Evolutionary conservation across 1,139 yeast genomes (phyloP), one percentile per base, ranked within the genome.

Genomic region (Taphrina sp.): DNA sequence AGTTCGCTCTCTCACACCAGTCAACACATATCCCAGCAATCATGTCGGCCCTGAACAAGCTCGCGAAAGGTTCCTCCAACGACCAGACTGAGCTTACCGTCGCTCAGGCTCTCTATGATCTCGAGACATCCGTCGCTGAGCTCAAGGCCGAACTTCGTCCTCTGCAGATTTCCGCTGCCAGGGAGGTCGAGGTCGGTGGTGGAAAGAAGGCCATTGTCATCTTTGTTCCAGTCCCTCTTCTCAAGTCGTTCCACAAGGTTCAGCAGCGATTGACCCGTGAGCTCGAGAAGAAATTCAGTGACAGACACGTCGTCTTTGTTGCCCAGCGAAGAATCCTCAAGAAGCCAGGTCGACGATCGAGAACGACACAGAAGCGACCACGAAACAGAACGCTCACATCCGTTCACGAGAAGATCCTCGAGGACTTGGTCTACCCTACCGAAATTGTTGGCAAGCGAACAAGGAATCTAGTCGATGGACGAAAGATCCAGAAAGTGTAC

Each of bases 301-400:
- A 92, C 83, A 88, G 96, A 78, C 97, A 92, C 77, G 96, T 92
- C 77, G 94, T 92, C 70, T 89, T 92, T 87, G 83, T 92, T 74
- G 98, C 97, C 74, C 97, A 92, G 82, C 89, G 98, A 83, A 90
- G 96, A 82, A 92, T 92, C 80, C 83, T 94, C 75, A 96, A 97
- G 81, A 90, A 89, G 83, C 83, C 88, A 69, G 83, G 86, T 72
- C 85, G 90, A 79, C 82, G 81, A 71, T 82, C 96, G 64, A 86
- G 90, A 82, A 85, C 84, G 76, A 79, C 77, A 71, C 98, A 92
- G 82, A 90, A 92, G 92, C 92, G 98, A 83, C 98, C 98, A 77
- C 87, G 96, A 82, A 90, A 97, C 71, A 89, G 98, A 85, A 92
- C 98, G 72, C 83, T 92, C 77, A 83, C 96, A 70, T 89, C 97